These are phyloP conservation scores for Xerocomus amazonicus DNA, from an alignment of 1,284 basidiomycete species.

Conservation along the genomic window DNA sequence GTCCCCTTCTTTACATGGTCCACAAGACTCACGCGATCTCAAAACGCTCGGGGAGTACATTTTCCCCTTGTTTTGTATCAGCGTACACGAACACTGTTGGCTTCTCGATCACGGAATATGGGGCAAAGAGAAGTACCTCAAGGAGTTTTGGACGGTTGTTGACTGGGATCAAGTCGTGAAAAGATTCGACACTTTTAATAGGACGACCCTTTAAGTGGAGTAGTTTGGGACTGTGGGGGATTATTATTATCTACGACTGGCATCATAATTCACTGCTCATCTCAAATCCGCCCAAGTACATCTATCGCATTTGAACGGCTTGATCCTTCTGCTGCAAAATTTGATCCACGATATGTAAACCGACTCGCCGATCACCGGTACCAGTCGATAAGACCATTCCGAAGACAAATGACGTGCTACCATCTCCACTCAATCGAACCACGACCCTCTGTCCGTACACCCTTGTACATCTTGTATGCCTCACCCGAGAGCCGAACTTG, in stretches of 20 bases:
- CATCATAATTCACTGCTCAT: conserved; percentile 26
- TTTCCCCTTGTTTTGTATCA: conserved; percentile 81
- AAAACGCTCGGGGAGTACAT: conserved; percentile 50
- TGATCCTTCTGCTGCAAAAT: background rate
- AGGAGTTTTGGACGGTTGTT: conserved; percentile 84
- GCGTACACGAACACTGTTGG: conserved; percentile 91
- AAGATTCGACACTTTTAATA: conserved; percentile 26
- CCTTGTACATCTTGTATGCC: conserved; percentile 82
- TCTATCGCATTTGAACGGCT: conserved; percentile 6
- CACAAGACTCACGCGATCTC: conserved; percentile 24
- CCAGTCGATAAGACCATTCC: too few species aligned
- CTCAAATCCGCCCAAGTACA: conserved; percentile 10
- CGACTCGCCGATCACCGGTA: background rate
- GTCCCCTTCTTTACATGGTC: conserved; percentile 29
- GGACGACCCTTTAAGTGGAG: conserved; percentile 9
- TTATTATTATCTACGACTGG: conserved; percentile 7
- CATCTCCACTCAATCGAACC: conserved; percentile 76
- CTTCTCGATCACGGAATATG: conserved; percentile 90
- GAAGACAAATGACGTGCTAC: conserved; percentile 34
- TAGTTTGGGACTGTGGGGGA: background rate
- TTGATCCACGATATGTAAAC: background rate
- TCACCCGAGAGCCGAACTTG: conserved; percentile 81
- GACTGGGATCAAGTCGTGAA: conserved; percentile 76
- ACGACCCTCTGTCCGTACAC: conserved; percentile 58
- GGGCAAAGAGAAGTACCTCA: conserved; percentile 90